Conservation (phyloP, 345 rosid genomes). For the Acer yangbiense region DNA sequence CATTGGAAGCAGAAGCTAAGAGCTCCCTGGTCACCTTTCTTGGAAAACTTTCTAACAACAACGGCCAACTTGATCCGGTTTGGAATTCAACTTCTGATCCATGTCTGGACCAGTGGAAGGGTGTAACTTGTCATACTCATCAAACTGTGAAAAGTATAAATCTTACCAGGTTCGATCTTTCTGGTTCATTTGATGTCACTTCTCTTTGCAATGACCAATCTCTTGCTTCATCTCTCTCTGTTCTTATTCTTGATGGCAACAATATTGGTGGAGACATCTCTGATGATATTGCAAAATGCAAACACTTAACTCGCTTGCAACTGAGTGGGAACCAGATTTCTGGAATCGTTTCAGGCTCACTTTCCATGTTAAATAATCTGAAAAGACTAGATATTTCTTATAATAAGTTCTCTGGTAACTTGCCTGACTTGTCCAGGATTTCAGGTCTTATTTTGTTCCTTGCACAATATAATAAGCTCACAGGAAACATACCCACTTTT, state of each 20-base stretch:
- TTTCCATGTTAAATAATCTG: constrained; percentile 41
- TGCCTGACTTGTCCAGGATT: constrained; percentile 43
- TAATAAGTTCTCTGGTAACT: constrained; percentile 44
- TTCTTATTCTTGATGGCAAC: constrained; percentile 37
- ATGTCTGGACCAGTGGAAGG: constrained; percentile 40
- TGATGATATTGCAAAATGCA: constrained; percentile 44
- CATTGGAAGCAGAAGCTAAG: constrained; percentile 32
- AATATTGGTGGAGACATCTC: constrained; percentile 38
- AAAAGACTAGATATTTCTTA: constrained; percentile 48
- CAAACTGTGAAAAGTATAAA: constrained; percentile 25
- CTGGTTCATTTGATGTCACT: constrained; percentile 45
- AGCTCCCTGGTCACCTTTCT: constrained; percentile 33
- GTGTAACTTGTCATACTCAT: constrained; percentile 29
- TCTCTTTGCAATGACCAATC: constrained; percentile 38
- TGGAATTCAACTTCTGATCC: constrained; percentile 51
- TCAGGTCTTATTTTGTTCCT: constrained; percentile 40
- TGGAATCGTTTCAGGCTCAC: constrained; percentile 44
- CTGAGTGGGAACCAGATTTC: constrained; percentile 40
- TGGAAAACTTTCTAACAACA: constrained; percentile 29
- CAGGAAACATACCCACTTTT: constrained; percentile 46
- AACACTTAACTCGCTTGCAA: constrained; percentile 35
- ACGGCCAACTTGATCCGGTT: constrained; percentile 25
- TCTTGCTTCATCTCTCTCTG: constrained; percentile 36
- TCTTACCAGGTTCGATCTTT: constrained; percentile 34
- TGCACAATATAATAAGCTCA: constrained; percentile 50